Percentiles rank a stretch among this genome's conserved stretches.
phyloP scores from a whole-genome alignment of 148 eudicot genomes.

The Rhododendron vialii region DNA sequence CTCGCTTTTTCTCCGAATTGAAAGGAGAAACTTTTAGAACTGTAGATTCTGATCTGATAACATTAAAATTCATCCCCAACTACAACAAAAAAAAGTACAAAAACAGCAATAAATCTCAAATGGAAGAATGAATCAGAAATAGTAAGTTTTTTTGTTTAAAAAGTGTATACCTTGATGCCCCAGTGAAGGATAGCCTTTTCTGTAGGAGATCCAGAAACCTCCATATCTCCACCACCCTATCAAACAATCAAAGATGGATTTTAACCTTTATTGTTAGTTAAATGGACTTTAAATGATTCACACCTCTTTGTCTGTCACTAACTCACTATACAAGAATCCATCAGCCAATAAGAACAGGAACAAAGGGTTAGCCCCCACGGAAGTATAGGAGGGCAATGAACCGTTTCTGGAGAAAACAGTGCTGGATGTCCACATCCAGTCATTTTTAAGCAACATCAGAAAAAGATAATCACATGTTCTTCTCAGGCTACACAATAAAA shows the following conservation, averaged over 20 bases:
- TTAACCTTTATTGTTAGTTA: neutral
- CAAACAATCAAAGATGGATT: neutral
- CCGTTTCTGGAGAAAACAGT: neutral
- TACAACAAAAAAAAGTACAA: conserved; percentile 15
- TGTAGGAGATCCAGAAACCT: conserved; percentile 92
- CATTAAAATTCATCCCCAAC: conserved; percentile 86
- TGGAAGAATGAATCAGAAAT: neutral
- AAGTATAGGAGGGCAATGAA: neutral
- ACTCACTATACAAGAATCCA: neutral
- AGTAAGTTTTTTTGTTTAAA: neutral
- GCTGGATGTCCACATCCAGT: neutral
- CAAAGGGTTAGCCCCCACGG: neutral
- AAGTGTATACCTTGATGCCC: conserved; percentile 64
- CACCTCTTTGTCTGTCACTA: neutral
- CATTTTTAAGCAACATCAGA: neutral
- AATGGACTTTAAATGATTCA: neutral
- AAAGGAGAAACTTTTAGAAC: conserved; percentile 78
- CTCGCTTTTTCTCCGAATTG: conserved; percentile 86
- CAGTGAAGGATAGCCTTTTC: conserved; percentile 85
- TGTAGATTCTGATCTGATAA: conserved; percentile 58
- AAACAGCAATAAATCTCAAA: conserved; percentile 8
- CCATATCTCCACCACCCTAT: conserved; percentile 54
- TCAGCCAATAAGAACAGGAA: neutral
- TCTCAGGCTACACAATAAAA: neutral
- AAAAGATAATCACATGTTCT: neutral